Percentiles rank a stretch among this genome's conserved stretches.
phyloP scores from a whole-genome alignment of 75 land plant genomes.

The Gnetum montanum region DNA sequence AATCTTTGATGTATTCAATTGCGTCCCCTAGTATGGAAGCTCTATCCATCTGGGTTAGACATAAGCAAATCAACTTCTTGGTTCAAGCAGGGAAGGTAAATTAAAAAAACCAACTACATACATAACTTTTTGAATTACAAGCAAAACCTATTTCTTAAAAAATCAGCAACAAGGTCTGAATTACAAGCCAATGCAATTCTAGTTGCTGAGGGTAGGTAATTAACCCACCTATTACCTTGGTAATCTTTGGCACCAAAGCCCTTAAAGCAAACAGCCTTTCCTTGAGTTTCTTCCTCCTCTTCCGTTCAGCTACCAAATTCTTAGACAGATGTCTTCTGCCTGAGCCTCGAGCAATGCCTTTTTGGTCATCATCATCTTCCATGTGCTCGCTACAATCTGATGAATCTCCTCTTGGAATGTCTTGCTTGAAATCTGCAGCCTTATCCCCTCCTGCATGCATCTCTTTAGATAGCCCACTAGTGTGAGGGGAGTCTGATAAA shows the following conservation, averaged over 20 bases:
- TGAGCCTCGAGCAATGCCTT: slow-evolving; percentile 21
- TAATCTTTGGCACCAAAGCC: slow-evolving; percentile 81
- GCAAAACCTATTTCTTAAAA: too few relatives aligned
- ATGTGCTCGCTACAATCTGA: slow-evolving; percentile 78
- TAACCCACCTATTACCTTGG: slow-evolving; percentile 45
- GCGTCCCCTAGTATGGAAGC: slow-evolving; percentile 95
- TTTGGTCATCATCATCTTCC: slow-evolving; percentile 74
- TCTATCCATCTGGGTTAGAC: slow-evolving; percentile 64
- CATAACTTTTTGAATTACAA: too few relatives aligned
- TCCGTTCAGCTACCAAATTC: slow-evolving; percentile 87
- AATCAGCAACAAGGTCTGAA: background rate
- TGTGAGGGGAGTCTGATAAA: background rate
- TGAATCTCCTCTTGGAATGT: slow-evolving; percentile 15
- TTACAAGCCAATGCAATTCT: background rate
- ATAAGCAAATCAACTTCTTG: background rate
- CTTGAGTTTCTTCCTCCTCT: slow-evolving; percentile 84
- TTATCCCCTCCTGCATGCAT: slow-evolving; percentile 18
- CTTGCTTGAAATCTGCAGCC: slow-evolving; percentile 22
- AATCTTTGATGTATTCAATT: slow-evolving; percentile 78
- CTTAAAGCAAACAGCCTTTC: slow-evolving; percentile 63
- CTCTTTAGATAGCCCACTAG: slow-evolving; percentile 5
- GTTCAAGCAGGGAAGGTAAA: background rate
- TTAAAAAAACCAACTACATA: background rate
- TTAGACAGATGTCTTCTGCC: slow-evolving; percentile 71
- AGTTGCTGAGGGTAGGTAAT: background rate